Percentiles rank a stretch among this genome's conserved stretches.
These are phyloP conservation scores for Boletus sensibilis DNA, from an alignment of 768 basidiomycete species.

Conservation along the genomic window DNA sequence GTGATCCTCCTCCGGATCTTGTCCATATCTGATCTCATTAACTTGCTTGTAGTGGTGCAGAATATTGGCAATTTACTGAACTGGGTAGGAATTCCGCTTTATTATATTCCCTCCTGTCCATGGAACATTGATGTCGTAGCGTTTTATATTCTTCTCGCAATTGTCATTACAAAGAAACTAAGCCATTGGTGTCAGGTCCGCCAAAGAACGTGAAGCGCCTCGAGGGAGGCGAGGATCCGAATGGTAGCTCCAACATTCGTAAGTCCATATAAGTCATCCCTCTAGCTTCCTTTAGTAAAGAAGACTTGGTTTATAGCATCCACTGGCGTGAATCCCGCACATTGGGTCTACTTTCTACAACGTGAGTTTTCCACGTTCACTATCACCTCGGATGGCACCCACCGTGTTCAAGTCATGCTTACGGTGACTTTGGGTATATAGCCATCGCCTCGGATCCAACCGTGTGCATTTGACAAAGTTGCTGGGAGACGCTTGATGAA, in stretches of 20 bases:
- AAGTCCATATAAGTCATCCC: slow-evolving; percentile 8
- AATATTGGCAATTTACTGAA: slow-evolving; percentile 52
- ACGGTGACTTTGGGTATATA: slow-evolving; percentile 10
- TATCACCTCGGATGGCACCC: not conserved
- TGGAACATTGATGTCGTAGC: no score
- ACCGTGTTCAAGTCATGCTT: not conserved
- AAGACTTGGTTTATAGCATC: slow-evolving; percentile 34
- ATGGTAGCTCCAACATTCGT: slow-evolving; percentile 51
- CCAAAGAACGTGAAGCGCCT: slow-evolving; percentile 42
- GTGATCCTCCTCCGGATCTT: slow-evolving; percentile 2
- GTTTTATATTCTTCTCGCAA: not conserved
- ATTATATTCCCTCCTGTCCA: not conserved
- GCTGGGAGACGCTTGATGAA: not conserved
- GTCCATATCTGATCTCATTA: slow-evolving; percentile 13
- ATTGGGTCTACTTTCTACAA: slow-evolving; percentile 46
- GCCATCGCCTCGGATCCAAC: slow-evolving; percentile 34
- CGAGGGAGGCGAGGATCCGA: slow-evolving; percentile 44
- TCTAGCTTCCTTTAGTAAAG: not conserved
- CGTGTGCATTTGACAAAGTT: slow-evolving; percentile 26
- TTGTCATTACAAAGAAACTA: not conserved
- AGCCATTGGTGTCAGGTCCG: slow-evolving; percentile 18
- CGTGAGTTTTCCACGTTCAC: slow-evolving; percentile 29
- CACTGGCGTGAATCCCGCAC: slow-evolving; percentile 47
- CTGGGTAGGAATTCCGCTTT: slow-evolving; percentile 26
- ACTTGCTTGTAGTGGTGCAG: slow-evolving; percentile 28